phyloP scores from a whole-genome alignment of 139 green algal species.

The Astrephomene gubernaculifera region DNA sequence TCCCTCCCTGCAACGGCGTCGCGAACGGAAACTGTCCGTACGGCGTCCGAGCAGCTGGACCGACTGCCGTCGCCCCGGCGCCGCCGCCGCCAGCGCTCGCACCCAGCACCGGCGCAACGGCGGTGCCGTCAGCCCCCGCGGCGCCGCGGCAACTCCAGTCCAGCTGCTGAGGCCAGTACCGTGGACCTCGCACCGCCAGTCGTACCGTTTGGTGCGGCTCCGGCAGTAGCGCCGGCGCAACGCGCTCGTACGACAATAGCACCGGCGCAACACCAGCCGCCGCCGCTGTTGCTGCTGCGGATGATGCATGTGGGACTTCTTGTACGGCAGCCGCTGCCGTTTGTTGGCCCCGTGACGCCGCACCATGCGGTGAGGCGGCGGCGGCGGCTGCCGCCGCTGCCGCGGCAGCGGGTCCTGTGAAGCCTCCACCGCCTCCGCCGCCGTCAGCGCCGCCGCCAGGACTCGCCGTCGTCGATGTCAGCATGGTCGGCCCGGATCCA shows the following conservation, averaged over 20 bases:
- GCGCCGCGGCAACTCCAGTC: background rate
- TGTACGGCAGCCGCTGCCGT: background rate
- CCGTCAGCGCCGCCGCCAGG: background rate
- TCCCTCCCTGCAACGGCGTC: background rate
- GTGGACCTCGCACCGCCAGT: slow-evolving; percentile 67
- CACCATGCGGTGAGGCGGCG: background rate
- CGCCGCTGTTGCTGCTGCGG: background rate
- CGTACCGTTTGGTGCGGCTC: slow-evolving; percentile 32
- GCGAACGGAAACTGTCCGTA: background rate
- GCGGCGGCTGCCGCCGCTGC: background rate
- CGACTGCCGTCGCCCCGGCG: background rate
- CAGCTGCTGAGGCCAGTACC: slow-evolving; percentile 80
- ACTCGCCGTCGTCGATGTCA: background rate
- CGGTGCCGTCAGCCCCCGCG: background rate
- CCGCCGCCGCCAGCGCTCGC: background rate
- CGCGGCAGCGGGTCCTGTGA: background rate
- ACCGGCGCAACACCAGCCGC: background rate
- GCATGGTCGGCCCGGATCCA: background rate
- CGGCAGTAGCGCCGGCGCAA: slow-evolving; percentile 16
- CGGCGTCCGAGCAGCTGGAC: background rate
- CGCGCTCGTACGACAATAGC: slow-evolving; percentile 10
- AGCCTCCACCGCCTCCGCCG: background rate
- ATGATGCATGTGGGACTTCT: background rate
- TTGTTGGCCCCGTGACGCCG: no score
- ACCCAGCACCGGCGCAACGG: background rate